These are phyloP conservation scores for Trichosporon sp. DNA, from an alignment of 1,284 basidiomycete species.

Conservation along the genomic window DNA sequence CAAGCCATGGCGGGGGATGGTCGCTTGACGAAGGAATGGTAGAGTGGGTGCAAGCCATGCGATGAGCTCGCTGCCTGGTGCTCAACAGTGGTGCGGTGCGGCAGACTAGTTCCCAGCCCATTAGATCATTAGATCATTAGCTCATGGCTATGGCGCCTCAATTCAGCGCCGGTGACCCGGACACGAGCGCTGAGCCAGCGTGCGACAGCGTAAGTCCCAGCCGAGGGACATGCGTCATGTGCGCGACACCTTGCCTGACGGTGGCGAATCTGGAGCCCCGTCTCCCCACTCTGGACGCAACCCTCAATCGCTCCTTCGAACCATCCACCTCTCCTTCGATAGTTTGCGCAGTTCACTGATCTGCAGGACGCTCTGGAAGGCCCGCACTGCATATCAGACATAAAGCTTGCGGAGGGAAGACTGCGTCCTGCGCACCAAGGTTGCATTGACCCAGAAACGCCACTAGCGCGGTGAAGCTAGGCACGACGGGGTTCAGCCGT, in stretches of 20 bases:
- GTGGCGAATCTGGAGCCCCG: slow-evolving; percentile 17
- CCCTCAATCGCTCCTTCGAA: not conserved
- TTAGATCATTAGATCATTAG: not conserved
- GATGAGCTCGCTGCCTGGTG: not conserved
- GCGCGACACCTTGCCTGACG: not conserved
- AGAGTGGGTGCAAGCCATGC: not conserved
- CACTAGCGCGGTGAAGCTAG: not conserved
- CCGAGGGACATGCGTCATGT: slow-evolving; percentile 1
- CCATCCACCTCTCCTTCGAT: not conserved
- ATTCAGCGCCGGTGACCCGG: not conserved
- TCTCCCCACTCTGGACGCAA: not conserved
- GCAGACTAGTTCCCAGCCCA: slow-evolving; percentile 1
- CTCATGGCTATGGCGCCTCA: not conserved
- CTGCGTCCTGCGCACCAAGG: not conserved
- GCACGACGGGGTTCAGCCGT: not conserved
- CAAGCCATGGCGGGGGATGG: not conserved
- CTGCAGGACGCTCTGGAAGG: not conserved
- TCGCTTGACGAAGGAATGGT: slow-evolving; percentile 1
- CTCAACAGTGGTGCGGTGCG: not conserved
- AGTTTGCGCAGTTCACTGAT: not conserved
- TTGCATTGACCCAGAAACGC: not conserved
- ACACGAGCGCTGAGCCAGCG: not conserved
- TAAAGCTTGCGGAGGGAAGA: not conserved
- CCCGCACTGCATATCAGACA: not conserved
- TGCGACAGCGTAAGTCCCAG: not conserved